Base-by-base conservation (phyloP, 1,284 basidiomycete genomes). In the Heliocybe sulcata region DNA sequence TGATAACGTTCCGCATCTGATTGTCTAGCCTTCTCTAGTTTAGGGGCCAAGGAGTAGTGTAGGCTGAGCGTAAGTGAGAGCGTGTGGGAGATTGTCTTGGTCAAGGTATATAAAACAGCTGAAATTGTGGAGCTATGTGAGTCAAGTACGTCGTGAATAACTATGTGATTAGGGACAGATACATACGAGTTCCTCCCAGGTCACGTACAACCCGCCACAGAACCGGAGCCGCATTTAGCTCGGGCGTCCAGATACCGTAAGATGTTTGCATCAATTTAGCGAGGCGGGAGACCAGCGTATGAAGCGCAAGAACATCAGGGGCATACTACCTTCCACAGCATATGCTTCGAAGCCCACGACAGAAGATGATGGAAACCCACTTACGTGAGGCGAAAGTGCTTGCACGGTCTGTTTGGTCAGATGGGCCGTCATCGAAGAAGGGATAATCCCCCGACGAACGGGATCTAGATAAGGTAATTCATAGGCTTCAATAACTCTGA, bases 381-480 rank as follows among this genome's bases (percentile, higher is more conserved):
- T 60, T 69, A 90, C 90, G 63, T 74, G 72, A 50, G 89, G 89
- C 45, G 83, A 84, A 57, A 94, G 71, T 22, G 84, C 82, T 64
- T 79, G 77, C 31, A 77, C 70, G 42, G 77, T 80, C 56, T 87
- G 78, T 66, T 83, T 83, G 25, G 84, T 87, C 56, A 97, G 77
- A 67, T 90, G 88, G 33, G 68, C 65, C 2, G 76, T 75, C 77
- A 96, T 81, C 4, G 75, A 74, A 19, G 63, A 58, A 0, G 94
- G 91, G 1, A 97, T 71, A 31, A 81, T 65, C 16, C 38, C 38
- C 12, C 33, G 33, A 22, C 81, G 78, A 26, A 84, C 69, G 33
- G 84, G 80, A 62, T 94, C 87, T 49, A 98, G 76, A 70, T 93
- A 97, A 0, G 94, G 93, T 35, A 98, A 73, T 29, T 82, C 73